Conservation (phyloP, 2,329 filamentous ascomycete species). For the Botrytis fabae region DNA sequence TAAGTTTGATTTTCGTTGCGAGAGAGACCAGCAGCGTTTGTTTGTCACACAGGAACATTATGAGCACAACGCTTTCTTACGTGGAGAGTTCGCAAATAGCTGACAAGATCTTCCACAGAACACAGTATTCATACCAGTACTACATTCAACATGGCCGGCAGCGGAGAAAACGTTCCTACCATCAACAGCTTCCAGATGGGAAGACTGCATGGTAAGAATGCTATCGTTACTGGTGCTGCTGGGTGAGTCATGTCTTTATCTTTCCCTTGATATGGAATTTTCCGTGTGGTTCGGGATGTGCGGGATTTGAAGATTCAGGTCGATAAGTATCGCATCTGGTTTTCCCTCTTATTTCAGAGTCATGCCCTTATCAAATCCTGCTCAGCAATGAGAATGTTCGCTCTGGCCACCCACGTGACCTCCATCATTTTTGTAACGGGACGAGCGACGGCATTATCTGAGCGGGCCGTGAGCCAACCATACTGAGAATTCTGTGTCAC, state of each 20-base stretch:
- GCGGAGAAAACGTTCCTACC: conserved; percentile 31
- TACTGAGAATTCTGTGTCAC: neutral
- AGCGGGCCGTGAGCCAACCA: neutral
- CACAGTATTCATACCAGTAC: neutral
- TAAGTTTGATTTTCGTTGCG: neutral
- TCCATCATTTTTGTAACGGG: neutral
- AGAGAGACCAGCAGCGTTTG: neutral
- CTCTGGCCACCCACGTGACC: conserved; percentile 8
- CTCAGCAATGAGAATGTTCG: neutral
- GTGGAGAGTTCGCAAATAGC: neutral
- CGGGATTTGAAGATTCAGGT: too few species aligned
- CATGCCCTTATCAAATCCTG: neutral
- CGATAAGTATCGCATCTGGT: neutral
- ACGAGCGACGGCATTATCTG: neutral
- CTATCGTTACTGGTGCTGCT: conserved; percentile 66
- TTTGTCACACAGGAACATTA: neutral
- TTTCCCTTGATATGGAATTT: neutral
- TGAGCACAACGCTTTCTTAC: neutral
- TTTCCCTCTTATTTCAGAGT: neutral
- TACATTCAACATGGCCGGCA: conserved; percentile 26
- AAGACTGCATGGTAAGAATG: conserved; percentile 42
- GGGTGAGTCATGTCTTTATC: conserved; percentile 52
- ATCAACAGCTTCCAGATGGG: conserved; percentile 43
- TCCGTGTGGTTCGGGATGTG: neutral
- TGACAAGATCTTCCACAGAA: neutral